Evolutionary conservation across 106 monocot genomes (phyloP).

Genomic region (Agapanthus africanus): DNA sequence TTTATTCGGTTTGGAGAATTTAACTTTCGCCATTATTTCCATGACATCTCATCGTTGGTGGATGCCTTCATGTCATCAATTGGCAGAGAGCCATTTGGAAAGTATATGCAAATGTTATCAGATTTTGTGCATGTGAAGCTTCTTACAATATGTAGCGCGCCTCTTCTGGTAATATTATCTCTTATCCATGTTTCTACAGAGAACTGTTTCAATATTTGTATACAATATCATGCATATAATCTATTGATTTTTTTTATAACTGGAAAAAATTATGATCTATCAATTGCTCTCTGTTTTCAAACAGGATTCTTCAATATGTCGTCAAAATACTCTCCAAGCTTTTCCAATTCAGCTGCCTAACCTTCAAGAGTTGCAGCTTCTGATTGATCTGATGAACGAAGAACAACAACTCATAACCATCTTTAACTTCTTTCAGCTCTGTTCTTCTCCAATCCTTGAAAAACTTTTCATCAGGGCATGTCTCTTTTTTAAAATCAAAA

Average conservation of each 20-base stretch:
- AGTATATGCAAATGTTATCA: conserved; percentile 13
- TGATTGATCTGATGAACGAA: conserved; percentile 11
- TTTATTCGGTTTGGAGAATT: conserved; percentile 1
- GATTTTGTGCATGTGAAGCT: conserved; percentile 28
- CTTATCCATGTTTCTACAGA: background rate
- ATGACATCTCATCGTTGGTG: conserved; percentile 13
- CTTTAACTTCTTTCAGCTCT: conserved; percentile 17
- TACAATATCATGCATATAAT: too few relatives aligned
- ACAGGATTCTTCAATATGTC: background rate
- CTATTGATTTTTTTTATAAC: too few relatives aligned
- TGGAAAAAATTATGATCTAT: too few relatives aligned
- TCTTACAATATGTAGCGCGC: conserved; percentile 24
- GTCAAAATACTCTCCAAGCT: background rate
- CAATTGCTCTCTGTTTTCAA: background rate
- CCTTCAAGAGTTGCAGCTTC: conserved; percentile 35
- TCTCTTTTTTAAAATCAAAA: too few relatives aligned
- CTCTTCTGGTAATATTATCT: conserved; percentile 10
- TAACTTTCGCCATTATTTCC: background rate
- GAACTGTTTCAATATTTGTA: too few relatives aligned
- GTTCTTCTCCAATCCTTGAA: conserved; percentile 27
- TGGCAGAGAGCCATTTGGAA: background rate
- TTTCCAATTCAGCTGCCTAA: conserved; percentile 22
- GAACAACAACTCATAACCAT: conserved; percentile 21
- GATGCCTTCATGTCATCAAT: conserved; percentile 28
- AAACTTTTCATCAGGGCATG: conserved; percentile 32